phyloP scores from a whole-genome alignment of 2,329 filamentous ascomycete species.

The Colletotrichum filicis region DNA sequence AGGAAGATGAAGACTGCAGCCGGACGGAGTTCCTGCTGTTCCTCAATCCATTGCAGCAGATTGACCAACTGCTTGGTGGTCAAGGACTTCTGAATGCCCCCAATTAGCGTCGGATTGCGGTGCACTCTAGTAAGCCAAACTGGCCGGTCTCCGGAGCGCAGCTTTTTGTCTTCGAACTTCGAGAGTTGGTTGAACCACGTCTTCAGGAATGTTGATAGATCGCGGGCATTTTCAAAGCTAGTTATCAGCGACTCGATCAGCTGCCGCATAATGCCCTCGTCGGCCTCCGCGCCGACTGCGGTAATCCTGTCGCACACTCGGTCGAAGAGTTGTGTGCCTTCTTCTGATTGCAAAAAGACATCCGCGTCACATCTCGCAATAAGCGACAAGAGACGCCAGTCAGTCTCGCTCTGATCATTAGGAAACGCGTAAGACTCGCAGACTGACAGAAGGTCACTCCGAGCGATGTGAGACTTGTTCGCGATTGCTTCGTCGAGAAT shows the following conservation, averaged over 20 bases:
- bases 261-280: constrained; percentile 41
- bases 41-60: constrained; percentile 55
- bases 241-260: constrained; percentile 56
- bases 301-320: constrained; percentile 51
- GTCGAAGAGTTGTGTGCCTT: constrained; percentile 52
- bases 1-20: constrained; percentile 54
- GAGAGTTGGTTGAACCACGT: constrained; percentile 58
- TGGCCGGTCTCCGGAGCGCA: constrained; percentile 24
- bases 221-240: constrained; percentile 56
- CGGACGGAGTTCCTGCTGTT: constrained; percentile 43
- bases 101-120: constrained; percentile 18
- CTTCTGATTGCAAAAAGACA: constrained; percentile 52
- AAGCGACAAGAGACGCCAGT: constrained; percentile 56
- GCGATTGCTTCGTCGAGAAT: constrained; percentile 47
- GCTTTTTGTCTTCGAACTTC: constrained; percentile 41
- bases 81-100: constrained; percentile 53
- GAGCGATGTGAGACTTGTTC: constrained; percentile 46
- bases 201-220: constrained; percentile 57
- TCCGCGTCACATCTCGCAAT: constrained; percentile 59
- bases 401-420: constrained; percentile 41
- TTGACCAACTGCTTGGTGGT: constrained; percentile 56
- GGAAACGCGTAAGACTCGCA: constrained; percentile 55
- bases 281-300: constrained; percentile 21
- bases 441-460: constrained; percentile 52
- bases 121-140: constrained; percentile 42